Evolutionary conservation across 2,329 filamentous ascomycete species (phyloP).

Genomic region (Laburnicola sp.): DNA sequence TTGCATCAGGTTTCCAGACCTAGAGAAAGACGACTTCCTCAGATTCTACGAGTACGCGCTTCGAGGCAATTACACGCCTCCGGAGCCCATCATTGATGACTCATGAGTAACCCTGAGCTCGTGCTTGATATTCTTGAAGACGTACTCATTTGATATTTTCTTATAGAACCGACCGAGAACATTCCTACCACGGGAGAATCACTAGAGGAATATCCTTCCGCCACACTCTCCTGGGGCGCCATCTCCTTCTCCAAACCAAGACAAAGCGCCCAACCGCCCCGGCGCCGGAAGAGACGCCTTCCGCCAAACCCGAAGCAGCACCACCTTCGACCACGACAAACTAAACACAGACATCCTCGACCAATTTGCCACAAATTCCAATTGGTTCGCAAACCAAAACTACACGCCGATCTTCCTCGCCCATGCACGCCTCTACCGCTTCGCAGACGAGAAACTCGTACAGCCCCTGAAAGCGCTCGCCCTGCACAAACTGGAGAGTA

Average conservation of each 20-base stretch:
- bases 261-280: no score
- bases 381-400: slow-evolving; percentile 6
- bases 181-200: no score
- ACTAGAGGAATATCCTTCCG: no score
- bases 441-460: slow-evolving; percentile 6
- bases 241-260: no score
- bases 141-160: no score
- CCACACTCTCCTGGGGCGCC: no score
- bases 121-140: no score
- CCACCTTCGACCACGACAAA: background rate
- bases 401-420: slow-evolving; percentile 18
- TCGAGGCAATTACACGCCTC: slow-evolving; percentile 25
- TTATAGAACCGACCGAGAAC: no score
- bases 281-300: no score
- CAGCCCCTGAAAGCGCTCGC: slow-evolving; percentile 7
- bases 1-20: no score
- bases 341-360: background rate
- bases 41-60: slow-evolving; percentile 36
- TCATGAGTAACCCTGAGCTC: no score
- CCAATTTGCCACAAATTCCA: background rate
- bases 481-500: slow-evolving; percentile 14
- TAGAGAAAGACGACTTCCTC: slow-evolving; percentile 28
- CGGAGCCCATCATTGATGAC: background rate
- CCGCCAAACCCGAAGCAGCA: no score
- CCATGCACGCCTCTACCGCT: slow-evolving; percentile 20